A percentile compares a stretch with the other conserved stretches of the same genome.
Conservation (phyloP, 176 grass and related monocot genomes). For the Phoenix roebelenii region DNA sequence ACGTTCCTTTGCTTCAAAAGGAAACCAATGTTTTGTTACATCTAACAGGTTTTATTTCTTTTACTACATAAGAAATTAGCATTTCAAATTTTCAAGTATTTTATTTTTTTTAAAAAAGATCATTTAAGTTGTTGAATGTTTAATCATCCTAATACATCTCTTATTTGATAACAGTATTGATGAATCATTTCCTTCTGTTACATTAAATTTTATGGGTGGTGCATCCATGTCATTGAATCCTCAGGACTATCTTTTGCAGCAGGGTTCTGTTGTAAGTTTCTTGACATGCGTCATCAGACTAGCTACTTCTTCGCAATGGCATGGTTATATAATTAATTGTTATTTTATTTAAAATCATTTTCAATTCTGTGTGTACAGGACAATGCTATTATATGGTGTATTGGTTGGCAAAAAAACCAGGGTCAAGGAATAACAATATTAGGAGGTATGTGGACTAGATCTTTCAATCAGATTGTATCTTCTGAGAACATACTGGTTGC, state of each 20-base stretch:
- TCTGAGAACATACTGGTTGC: too few relatives aligned
- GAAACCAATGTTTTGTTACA: slow-evolving; percentile 82
- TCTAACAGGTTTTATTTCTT: slow-evolving; percentile 56
- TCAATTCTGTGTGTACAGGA: slow-evolving; percentile 34
- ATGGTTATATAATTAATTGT: too few relatives aligned
- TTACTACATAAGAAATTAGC: background rate
- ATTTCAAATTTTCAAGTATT: too few relatives aligned
- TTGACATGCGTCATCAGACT: background rate
- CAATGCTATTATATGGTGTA: slow-evolving; percentile 71
- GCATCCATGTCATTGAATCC: slow-evolving; percentile 77
- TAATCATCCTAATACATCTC: too few relatives aligned
- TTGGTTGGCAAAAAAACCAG: slow-evolving; percentile 95
- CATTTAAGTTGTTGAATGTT: too few relatives aligned
- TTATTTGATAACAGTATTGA: slow-evolving; percentile 43
- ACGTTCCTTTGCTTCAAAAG: slow-evolving; percentile 46
- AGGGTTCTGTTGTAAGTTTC: slow-evolving; percentile 55
- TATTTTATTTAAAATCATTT: too few relatives aligned
- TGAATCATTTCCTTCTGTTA: slow-evolving; percentile 70
- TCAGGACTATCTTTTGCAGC: slow-evolving; percentile 87
- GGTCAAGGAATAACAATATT: slow-evolving; percentile 74
- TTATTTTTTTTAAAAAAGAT: too few relatives aligned
- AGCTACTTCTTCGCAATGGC: too few relatives aligned
- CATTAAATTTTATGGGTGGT: slow-evolving; percentile 80
- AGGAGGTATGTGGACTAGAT: slow-evolving; percentile 51
- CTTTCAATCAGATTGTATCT: too few relatives aligned